A percentile compares a stretch with the other conserved stretches of the same genome.
Evolutionary conservation across 495 filamentous ascomycete species (phyloP).

Genomic region (Corynascus novoguineensis): DNA sequence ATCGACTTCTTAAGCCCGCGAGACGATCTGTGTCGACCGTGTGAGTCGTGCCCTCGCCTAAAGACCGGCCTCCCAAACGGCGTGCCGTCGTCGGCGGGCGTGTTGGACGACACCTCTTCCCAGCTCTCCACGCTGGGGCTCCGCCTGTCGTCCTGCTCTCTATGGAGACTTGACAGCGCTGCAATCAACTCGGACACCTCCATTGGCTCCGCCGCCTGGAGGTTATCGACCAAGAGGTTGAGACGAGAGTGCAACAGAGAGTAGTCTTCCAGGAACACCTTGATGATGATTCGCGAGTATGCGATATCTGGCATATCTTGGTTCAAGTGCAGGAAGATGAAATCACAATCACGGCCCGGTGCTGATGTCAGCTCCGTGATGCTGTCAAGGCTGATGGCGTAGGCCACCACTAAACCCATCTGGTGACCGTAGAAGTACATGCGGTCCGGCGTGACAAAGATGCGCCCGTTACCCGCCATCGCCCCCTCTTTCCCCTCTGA

Average conservation of each 20-base stretch:
- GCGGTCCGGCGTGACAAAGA: constrained; percentile 78
- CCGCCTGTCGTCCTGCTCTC: constrained; percentile 49
- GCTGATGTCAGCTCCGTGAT: constrained; percentile 87
- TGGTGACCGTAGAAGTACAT: constrained; percentile 96
- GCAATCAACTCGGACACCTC: constrained; percentile 45
- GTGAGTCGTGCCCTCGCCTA: constrained; percentile 48
- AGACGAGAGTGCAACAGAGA: constrained; percentile 74
- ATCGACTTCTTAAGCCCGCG: constrained; percentile 50
- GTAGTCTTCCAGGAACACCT: constrained; percentile 86
- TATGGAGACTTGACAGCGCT: constrained; percentile 54
- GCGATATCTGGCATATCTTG: constrained; percentile 53
- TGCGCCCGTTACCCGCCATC: constrained; percentile 60
- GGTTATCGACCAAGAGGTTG: constrained; percentile 74
- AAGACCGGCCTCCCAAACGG: constrained; percentile 36
- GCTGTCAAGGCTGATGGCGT: constrained; percentile 61
- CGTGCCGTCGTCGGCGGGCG: constrained; percentile 55
- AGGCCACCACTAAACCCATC: constrained; percentile 82
- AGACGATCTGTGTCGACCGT: constrained; percentile 46
- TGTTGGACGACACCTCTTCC: constrained; percentile 73
- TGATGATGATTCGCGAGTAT: constrained; percentile 72
- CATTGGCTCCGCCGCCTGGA: constrained; percentile 59
- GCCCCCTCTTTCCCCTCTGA: constrained; percentile 30
- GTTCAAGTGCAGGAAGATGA: constrained; percentile 81
- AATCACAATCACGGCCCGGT: constrained; percentile 85
- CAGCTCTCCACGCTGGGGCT: constrained; percentile 82